Evolutionary conservation across 176 grass and related monocot species (phyloP).

Genomic region (Carex kokanica): DNA sequence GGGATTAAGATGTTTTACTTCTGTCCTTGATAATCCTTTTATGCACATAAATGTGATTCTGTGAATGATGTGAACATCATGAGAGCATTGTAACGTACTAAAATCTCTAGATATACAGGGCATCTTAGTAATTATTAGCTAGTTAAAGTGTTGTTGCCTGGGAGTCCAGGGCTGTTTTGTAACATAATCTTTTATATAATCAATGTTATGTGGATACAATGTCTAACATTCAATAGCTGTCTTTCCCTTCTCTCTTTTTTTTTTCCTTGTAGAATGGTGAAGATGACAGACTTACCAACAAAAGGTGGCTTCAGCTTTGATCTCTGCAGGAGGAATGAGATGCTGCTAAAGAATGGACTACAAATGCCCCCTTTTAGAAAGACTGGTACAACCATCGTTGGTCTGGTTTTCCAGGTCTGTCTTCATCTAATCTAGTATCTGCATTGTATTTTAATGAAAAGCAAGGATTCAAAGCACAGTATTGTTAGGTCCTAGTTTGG

Average conservation of each 20-base stretch:
- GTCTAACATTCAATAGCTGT: neutral
- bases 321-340: constrained; percentile 61
- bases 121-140: neutral
- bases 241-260: neutral
- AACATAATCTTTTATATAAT: neutral
- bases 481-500: neutral
- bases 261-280: constrained; percentile 50
- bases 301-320: constrained; percentile 93
- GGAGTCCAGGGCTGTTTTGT: neutral
- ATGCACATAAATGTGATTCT: neutral
- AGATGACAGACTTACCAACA: constrained; percentile 43
- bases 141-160: neutral
- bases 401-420: constrained; percentile 69
- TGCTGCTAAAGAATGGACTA: constrained; percentile 58
- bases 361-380: constrained; percentile 61
- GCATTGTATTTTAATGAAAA: neutral
- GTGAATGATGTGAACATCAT: neutral
- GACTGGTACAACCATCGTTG: constrained; percentile 94
- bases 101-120: neutral
- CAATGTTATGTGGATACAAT: neutral
- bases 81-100: neutral
- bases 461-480: neutral
- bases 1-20: neutral
- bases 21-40: neutral
- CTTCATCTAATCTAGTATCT: neutral